Evolutionary conservation across 257 asterid species (phyloP), one percentile per base, ranked within the genome.

Genomic region (Lantana camara): DNA sequence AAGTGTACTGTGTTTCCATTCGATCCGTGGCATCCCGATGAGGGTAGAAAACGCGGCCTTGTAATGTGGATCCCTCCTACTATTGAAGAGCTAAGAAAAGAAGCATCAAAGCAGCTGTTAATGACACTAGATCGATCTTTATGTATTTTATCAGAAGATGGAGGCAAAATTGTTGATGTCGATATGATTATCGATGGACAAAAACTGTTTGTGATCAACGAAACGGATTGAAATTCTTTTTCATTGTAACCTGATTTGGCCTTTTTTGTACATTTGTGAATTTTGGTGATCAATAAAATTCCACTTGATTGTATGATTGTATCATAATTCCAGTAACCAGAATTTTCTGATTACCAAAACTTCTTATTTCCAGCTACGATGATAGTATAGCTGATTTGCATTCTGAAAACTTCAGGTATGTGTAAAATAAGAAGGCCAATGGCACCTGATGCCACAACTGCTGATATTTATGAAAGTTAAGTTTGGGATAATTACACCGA

Each of bases 1-100:
- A 89, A 92, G 74, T 92, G 97, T 72, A 92, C 95, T 0, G 87
- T 87, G 35, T 83, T 86, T 29, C 96, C 96, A 0, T 92, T 75
- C 60, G 88, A 83, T 58, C 98, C 97, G 53, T 89, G 85, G 89
- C 82, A 83, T 57, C 42, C 80, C 7, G 73, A 77, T 61, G 83
- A 86, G 41, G 63, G 79, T 19, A 66, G 84, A 73, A 86, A 57
- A 66, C 72, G 57, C 11, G 98, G 98, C 1, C 35, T 91, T 19
- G 95, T 91, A 24, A 62, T 82, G 74, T 89, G 98, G 98, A 78
- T 91, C 53, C 93, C 98, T 42, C 51, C 27, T 44, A 80, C 82
- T 48, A 82, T 87, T 0, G 95, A 77, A 70, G 96, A 83, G 74
- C 90, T 91, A 27, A 79, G 81, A 32, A 46, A 62, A 74, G 67